Percentiles rank a stretch among this genome's conserved stretches.
Evolutionary conservation across 2,329 filamentous ascomycete species (phyloP).

Genomic region (Epichloe sibirici): DNA sequence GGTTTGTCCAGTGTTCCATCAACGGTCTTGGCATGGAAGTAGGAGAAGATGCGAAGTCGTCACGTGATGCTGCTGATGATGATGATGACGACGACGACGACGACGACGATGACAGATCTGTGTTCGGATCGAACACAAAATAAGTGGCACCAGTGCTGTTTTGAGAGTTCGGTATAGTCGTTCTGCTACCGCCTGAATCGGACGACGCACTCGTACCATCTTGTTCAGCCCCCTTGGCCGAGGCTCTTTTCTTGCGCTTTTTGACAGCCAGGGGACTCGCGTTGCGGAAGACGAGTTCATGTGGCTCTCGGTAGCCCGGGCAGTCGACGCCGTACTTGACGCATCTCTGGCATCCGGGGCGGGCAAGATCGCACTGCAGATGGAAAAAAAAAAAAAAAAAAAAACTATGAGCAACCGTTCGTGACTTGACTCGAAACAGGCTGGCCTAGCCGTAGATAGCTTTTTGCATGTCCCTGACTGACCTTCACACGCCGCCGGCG

Average conservation of each 20-base stretch:
- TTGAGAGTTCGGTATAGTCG: neutral
- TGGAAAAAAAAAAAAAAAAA: too few relatives aligned
- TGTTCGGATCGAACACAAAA: constrained; percentile 3
- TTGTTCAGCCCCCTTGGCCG: constrained; percentile 2
- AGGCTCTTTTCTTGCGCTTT: constrained; percentile 19
- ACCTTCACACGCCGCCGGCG: constrained; percentile 29
- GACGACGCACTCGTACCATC: neutral
- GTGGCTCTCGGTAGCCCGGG: constrained; percentile 27
- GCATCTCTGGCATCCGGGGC: constrained; percentile 27
- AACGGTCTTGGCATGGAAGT: constrained; percentile 13
- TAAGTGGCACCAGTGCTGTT: constrained; percentile 4
- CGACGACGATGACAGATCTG: neutral
- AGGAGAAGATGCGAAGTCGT: constrained; percentile 4
- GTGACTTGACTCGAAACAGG: too few relatives aligned
- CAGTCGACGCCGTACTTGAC: constrained; percentile 28
- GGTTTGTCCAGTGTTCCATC: constrained; percentile 25
- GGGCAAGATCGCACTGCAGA: constrained; percentile 26
- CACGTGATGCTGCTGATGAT: neutral
- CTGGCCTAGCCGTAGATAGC: neutral
- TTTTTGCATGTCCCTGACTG: constrained; percentile 6
- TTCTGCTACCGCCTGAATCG: neutral
- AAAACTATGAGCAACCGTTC: too few relatives aligned
- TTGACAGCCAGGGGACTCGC: constrained; percentile 16
- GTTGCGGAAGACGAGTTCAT: constrained; percentile 28
- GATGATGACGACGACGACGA: neutral